Conservation (phyloP, 2,329 filamentous ascomycete genomes). For the Xylaria sp. region DNA sequence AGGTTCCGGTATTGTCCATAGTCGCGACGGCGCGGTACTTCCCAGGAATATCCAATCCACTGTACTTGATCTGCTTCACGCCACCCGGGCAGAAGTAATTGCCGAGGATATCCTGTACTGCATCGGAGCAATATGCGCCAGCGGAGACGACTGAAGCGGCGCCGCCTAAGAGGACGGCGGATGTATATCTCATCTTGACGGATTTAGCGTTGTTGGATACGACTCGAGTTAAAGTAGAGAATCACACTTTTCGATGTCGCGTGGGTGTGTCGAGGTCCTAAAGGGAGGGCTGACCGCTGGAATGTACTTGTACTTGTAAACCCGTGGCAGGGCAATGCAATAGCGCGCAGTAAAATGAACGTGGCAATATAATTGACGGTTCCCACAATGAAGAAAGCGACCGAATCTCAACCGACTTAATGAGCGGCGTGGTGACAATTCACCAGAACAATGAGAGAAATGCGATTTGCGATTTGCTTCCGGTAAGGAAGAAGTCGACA, state of each 20-base stretch:
- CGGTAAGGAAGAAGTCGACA: constrained; percentile 41
- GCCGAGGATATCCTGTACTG: constrained; percentile 41
- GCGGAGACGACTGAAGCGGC: constrained; percentile 45
- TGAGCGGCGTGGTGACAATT: constrained; percentile 48
- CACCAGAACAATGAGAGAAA: constrained; percentile 49
- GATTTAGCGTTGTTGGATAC: constrained; percentile 10
- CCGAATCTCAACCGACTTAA: constrained; percentile 39
- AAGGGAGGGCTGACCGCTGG: constrained; percentile 19
- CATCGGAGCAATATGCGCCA: constrained; percentile 38
- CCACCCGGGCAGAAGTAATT: constrained; percentile 45
- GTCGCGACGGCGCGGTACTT: constrained; percentile 71
- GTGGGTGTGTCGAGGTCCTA: constrained; percentile 7
- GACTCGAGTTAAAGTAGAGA: constrained; percentile 6
- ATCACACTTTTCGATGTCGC: constrained; percentile 14
- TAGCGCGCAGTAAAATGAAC: constrained; percentile 34
- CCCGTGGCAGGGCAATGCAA: constrained; percentile 17
- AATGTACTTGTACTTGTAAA: constrained; percentile 23
- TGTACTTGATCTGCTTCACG: constrained; percentile 75
- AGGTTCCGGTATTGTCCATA: constrained; percentile 68
- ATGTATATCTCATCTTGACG: constrained; percentile 44
- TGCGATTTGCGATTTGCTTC: constrained; percentile 43
- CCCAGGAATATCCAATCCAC: constrained; percentile 67
- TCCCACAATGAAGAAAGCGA: constrained; percentile 31
- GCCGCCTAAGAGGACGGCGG: constrained; percentile 43
- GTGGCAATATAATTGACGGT: constrained; percentile 38